Percentiles rank a stretch among this genome's conserved stretches.
These are phyloP conservation scores for Kwoniella sp. DNA, from an alignment of 768 basidiomycete species.

Conservation along the genomic window DNA sequence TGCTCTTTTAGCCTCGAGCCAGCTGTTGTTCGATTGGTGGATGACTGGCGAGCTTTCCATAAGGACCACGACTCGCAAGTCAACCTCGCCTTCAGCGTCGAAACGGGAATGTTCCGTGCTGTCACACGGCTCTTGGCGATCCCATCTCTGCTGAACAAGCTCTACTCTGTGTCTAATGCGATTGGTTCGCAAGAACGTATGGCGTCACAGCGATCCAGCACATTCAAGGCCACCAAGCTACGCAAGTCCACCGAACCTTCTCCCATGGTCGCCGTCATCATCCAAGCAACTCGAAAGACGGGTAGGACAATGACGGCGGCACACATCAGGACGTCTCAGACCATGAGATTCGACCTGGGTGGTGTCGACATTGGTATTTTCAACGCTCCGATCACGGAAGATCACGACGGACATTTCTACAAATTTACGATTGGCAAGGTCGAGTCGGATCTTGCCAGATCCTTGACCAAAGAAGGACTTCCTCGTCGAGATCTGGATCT, in stretches of 20 bases:
- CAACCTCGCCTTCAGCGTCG: slow-evolving; percentile 49
- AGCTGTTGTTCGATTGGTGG: slow-evolving; percentile 42
- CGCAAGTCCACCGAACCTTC: slow-evolving; percentile 41
- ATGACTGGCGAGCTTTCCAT: slow-evolving; percentile 50
- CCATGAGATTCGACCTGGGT: slow-evolving; percentile 42
- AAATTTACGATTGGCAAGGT: slow-evolving; percentile 44
- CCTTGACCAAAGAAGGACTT: slow-evolving; percentile 20
- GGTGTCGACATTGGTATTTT: slow-evolving; percentile 50
- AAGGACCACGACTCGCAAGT: slow-evolving; percentile 30
- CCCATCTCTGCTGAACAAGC: slow-evolving; percentile 40
- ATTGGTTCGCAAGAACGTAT: slow-evolving; percentile 40
- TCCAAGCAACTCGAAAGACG: slow-evolving; percentile 41
- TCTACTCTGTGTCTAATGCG: slow-evolving; percentile 38
- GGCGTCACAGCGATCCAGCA: slow-evolving; percentile 43
- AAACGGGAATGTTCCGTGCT: slow-evolving; percentile 48
- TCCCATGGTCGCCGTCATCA: slow-evolving; percentile 42
- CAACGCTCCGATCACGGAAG: slow-evolving; percentile 26
- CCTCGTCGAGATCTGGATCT: slow-evolving; percentile 37
- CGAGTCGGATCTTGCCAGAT: slow-evolving; percentile 36
- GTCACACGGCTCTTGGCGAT: slow-evolving; percentile 49
- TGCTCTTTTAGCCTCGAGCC: slow-evolving; percentile 38
- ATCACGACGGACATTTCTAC: slow-evolving; percentile 41
- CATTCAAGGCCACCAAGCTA: slow-evolving; percentile 34
- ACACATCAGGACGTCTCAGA: slow-evolving; percentile 37
- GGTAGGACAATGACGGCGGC: slow-evolving; percentile 2